Evolutionary conservation across 352 stramenopile species (phyloP), one percentile per base, ranked within the genome.

Genomic region (Phytopythium cucurbitacearum): DNA sequence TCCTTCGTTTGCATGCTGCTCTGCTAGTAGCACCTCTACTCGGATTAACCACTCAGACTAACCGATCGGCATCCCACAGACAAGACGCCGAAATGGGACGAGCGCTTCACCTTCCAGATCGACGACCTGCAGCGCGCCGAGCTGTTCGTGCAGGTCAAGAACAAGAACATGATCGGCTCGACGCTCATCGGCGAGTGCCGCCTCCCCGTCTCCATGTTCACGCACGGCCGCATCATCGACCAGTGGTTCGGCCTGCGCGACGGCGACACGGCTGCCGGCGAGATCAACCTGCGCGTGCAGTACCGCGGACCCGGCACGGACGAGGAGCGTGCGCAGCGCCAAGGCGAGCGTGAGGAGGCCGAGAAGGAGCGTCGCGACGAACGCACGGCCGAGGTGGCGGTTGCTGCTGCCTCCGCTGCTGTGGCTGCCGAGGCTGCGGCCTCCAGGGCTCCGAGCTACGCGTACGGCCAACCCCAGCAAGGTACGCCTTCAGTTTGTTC

Each of bases 181-280:
- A 72, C 65, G 7, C 67, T 91, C 36, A 93, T 93, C 46, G 83
- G 83, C 15, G 76, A 87, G 54, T 76, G 71, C 39, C 70, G 71
- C 10, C 66, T 94, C 28, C 81, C 80, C 13, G 54, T 94, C 34
- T 91, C 72, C 53, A 87, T 87, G 69, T 91, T 91, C 39, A 47
- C 83, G 37, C 59, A 65, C 34, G 81, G 84, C 33, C 64, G 68
- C 35, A 57, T 94, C 46, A 65, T 79, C 41, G 84, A 94, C 65
- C 70, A 94, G 51, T 94, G 84, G 84, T 92, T 85, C 64, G 67
- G 78, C 28, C 64, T 94, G 38, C 87, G 83, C 65, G 86, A 88
- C 49, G 67, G 75, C 47, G 66, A 60, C 28, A 71, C 72, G 43
- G 54, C 60, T n/a, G 76, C 77, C 9, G 84, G 84, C 7, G 81